Percentiles rank a stretch among this genome's conserved stretches.
These are phyloP conservation scores for Clitopilus passeckerianus DNA, from an alignment of 768 basidiomycete genomes.

Conservation along the genomic window DNA sequence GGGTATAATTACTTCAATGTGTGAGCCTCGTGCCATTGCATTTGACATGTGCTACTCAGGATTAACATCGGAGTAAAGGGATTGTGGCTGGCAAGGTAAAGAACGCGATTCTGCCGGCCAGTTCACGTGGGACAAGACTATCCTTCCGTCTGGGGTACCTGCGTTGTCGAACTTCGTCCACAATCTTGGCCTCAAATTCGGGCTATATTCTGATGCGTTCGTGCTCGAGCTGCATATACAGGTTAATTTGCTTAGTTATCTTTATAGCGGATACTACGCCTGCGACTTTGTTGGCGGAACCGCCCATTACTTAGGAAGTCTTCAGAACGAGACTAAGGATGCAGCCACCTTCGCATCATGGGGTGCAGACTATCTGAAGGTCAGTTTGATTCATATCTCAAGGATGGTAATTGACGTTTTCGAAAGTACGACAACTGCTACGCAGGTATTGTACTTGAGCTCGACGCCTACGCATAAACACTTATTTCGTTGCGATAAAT, in stretches of 20 bases:
- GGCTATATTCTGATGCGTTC: constrained; percentile 49
- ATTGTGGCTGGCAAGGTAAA: constrained; percentile 48
- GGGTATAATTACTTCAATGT: constrained; percentile 41
- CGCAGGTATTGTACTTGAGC: constrained; percentile 23
- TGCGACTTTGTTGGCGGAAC: constrained; percentile 42
- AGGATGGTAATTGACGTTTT: not conserved
- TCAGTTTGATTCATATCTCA: constrained; percentile 2
- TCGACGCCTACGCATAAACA: constrained; percentile 15
- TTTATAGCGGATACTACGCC: constrained; percentile 34
- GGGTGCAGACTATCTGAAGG: constrained; percentile 44
- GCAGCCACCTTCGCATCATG: constrained; percentile 42
- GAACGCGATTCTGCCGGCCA: constrained; percentile 31
- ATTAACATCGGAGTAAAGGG: constrained; percentile 19
- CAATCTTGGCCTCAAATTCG: constrained; percentile 53
- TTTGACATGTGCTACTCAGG: not conserved
- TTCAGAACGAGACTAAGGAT: constrained; percentile 42
- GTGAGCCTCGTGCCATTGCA: constrained; percentile 14
- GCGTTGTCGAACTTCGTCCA: constrained; percentile 33
- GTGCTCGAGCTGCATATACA: not conserved
- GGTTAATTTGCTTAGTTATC: too few species aligned
- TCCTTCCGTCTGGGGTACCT: constrained; percentile 31
- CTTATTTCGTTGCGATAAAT: not conserved
- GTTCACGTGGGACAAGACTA: constrained; percentile 39
- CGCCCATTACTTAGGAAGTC: constrained; percentile 37
- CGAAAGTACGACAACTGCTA: constrained; percentile 45